A percentile compares a stretch with the other conserved stretches of the same genome.
Evolutionary conservation across 345 rosid genomes (phyloP).

Genomic region (Boechera stricta): DNA sequence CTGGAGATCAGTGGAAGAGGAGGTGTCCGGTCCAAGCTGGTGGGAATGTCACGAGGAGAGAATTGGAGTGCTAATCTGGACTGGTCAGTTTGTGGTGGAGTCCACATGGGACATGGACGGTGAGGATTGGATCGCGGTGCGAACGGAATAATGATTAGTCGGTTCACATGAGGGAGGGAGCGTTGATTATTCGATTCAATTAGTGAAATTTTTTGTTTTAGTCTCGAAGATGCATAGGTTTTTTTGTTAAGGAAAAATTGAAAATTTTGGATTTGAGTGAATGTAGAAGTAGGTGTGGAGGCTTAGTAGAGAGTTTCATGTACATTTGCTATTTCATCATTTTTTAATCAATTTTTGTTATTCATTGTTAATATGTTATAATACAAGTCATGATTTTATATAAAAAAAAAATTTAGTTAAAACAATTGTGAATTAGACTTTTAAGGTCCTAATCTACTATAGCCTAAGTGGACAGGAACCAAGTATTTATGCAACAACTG

Average conservation of each 20-base stretch:
- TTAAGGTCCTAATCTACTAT: background rate
- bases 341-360: conserved; percentile 13
- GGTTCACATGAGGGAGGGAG: conserved; percentile 32
- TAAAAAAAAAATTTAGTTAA: background rate
- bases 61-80: conserved; percentile 53
- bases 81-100: conserved; percentile 27
- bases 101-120: conserved; percentile 57
- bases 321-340: conserved; percentile 31
- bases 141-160: conserved; percentile 27
- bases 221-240: background rate
- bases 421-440: background rate
- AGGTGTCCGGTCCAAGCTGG: conserved; percentile 24
- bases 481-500: background rate
- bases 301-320: conserved; percentile 13
- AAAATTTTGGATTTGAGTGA: conserved; percentile 30
- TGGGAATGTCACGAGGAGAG: conserved; percentile 50
- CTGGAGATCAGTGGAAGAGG: conserved; percentile 56
- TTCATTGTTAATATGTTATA: conserved; percentile 6
- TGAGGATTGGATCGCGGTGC: conserved; percentile 61
- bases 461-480: background rate
- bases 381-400: background rate
- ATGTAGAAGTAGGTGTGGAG: background rate
- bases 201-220: background rate
- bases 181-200: background rate
- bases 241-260: background rate